phyloP scores from a whole-genome alignment of 1,284 basidiomycete genomes.

The Marasmius tenuissimus region DNA sequence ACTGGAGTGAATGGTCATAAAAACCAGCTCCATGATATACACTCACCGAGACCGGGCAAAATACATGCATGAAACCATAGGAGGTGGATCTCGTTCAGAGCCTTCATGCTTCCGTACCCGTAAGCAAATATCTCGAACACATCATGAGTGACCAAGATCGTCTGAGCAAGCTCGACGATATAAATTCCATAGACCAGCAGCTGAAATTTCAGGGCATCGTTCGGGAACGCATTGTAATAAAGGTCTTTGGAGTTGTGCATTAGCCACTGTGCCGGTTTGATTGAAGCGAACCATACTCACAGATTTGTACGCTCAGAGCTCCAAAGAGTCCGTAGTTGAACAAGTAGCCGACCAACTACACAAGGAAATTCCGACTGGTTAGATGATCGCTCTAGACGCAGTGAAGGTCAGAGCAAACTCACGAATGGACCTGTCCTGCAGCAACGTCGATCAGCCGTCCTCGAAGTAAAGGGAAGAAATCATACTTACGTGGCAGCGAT shows the following conservation, averaged over 20 bases:
- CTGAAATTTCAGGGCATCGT: not conserved
- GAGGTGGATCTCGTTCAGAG: not conserved
- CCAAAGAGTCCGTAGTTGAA: not conserved
- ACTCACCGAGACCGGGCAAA: not conserved
- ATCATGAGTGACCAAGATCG: not conserved
- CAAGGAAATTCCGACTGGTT: too few relatives aligned
- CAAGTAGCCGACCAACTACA: not conserved
- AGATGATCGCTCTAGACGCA: too few relatives aligned
- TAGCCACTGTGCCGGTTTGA: too few relatives aligned
- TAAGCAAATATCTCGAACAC: not conserved
- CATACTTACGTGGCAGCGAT: too few relatives aligned
- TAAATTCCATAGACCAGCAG: not conserved
- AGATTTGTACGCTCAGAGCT: not conserved
- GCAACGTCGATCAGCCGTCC: too few relatives aligned
- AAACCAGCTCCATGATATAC: not conserved
- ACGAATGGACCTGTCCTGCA: too few relatives aligned
- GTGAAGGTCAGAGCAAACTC: too few relatives aligned
- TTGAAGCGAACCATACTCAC: not conserved
- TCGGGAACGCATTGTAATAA: not conserved
- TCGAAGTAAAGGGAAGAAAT: too few relatives aligned
- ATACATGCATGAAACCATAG: not conserved
- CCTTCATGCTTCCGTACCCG: not conserved
- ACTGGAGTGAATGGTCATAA: not conserved
- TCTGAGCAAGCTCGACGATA: not conserved
- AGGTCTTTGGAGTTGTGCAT: too few relatives aligned